Evolutionary conservation across 2,329 filamentous ascomycete species (phyloP), one percentile per base, ranked within the genome.

Genomic region (Lomentospora prolificans): DNA sequence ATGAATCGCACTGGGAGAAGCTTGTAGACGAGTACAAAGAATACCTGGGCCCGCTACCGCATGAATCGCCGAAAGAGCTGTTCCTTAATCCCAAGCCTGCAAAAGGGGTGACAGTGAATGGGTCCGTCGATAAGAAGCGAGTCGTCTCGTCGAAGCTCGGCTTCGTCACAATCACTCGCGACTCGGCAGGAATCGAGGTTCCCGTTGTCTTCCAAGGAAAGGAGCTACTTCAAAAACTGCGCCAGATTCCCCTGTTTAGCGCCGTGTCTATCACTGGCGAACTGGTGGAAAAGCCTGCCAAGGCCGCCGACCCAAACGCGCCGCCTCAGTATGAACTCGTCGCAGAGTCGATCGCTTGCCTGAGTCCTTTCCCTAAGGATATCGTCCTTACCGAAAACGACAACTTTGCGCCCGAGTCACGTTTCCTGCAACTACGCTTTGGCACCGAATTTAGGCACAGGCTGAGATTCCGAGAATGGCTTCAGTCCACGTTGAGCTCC

Each of bases 341-440:
- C 31, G 59, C 64, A 17, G 72, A 78, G 50, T 75, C 77, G 3
- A 77, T 95, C 7, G 74, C 81, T 46, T 77, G 81, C 53, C 76
- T 96, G 3, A 92, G 92, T 62, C 71, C 78, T 0, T 89, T 95
- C 55, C 82, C 87, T 0, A 80, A 80, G 46, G 82, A 91, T 59
- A 83, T 95, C 57, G 85, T 94, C 58, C 82, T 95, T 59, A 87
- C 86, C 2, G 74, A 83, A 14, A 84, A 87, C 51, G 87, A 86
- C 2, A 77, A 84, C 0, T 96, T 94, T 64, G 79, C 87, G 0
- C 81, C 85, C 0, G 80, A 87, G 51, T 80, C 87, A 57, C 84
- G 94, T 22, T 89, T 97, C 69, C 72, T 96, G 17, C 90, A 97
- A 63, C 77, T 99, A 48, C 84, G 91, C 28, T 92, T 89, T 55